These are phyloP conservation scores for Leishmania aethiopica DNA, from an alignment of 208 protist genomes.

Conservation along the genomic window DNA sequence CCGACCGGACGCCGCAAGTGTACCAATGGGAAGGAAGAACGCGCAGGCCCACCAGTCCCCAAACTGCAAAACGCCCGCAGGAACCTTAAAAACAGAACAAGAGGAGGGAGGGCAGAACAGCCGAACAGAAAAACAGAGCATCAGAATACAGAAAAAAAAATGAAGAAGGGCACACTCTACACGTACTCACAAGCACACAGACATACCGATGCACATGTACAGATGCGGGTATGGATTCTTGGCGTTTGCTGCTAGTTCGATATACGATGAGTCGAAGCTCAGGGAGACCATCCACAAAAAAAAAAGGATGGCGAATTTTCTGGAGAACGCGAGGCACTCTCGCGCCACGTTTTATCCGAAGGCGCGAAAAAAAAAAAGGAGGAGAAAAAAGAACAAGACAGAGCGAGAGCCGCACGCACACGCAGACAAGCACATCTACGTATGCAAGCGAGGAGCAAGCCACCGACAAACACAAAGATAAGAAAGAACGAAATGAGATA, in stretches of 20 bases:
- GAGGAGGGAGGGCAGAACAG: background rate
- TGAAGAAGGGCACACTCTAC: background rate
- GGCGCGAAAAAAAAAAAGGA: background rate
- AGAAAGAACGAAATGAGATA: background rate
- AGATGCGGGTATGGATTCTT: background rate
- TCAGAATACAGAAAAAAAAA: background rate
- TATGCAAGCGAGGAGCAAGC: background rate
- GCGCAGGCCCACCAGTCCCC: background rate
- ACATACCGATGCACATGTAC: background rate
- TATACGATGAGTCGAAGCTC: background rate
- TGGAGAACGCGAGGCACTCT: background rate
- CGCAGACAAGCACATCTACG: background rate
- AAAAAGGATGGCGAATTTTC: background rate
- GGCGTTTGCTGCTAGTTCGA: background rate
- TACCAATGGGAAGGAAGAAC: background rate
- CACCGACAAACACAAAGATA: background rate
- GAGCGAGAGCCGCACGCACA: background rate
- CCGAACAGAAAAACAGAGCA: background rate
- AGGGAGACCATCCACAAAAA: background rate
- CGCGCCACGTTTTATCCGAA: background rate
- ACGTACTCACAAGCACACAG: background rate
- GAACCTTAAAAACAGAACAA: background rate
- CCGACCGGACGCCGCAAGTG: background rate
- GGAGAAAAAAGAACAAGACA: background rate
- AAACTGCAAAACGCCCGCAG: background rate